Evolutionary conservation across 2,329 filamentous ascomycete species (phyloP), one percentile per base, ranked within the genome.

Genomic region (Microdochium nivale): DNA sequence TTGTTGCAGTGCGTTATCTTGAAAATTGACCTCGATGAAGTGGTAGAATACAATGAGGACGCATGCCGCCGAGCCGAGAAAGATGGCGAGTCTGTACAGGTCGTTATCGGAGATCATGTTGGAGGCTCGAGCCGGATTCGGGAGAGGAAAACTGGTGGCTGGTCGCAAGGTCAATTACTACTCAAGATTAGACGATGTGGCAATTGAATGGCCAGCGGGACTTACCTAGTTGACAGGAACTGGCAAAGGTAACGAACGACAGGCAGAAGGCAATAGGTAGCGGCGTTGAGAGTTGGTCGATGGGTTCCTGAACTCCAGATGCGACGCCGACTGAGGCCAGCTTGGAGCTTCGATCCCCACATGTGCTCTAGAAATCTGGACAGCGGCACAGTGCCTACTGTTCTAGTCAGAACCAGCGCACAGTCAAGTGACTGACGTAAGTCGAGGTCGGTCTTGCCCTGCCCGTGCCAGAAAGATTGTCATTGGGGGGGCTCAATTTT

Each of bases 81-180:
- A 92, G 68, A 97, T 84, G 69, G 94, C 91, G 27, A 99, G 82
- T 56, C 81, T 81, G 79, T 97, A 96, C 62, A 99, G 85, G 59
- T 94, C 85, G 68, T 80, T 76, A 82, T 99, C 94, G 67, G 91
- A 87, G 67, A 99, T 97, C 94, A 99, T 99, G 48, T 63, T 88
- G 75, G 63, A 55, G 53, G 56, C 40, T 44, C 21, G 40, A 24
- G 16, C 40, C 14, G 9, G 40, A 19, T 8, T 10, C 13, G 40
- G 16, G 40, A 19, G 4, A 23, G 23, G 16, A 19, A 16, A 30
- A 30, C 27, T 30, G 11, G 11, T 30, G 27, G 11, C 27, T 5
- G 27, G 5, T 30, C 11, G 27, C 35, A 40, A 40, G 35, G 19
- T 16, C 14, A 19, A 40, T 19, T 40, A 14, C 16, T 8, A 16